These are phyloP conservation scores for Citrus australasica DNA, from an alignment of 345 rosid genomes.

Conservation along the genomic window DNA sequence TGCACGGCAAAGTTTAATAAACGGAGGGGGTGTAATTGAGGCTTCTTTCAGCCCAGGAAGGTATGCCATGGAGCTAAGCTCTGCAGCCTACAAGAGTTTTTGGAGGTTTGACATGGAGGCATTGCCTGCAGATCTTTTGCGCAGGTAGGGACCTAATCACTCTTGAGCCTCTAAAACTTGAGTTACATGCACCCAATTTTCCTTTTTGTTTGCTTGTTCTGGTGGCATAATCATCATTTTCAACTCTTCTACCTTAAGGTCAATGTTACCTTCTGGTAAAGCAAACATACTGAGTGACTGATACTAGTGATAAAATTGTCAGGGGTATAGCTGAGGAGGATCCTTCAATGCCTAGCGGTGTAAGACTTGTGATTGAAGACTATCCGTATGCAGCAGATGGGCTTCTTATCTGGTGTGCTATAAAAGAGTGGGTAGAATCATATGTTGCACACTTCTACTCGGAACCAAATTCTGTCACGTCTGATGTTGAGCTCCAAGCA, in stretches of 20 bases:
- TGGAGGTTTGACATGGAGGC: conserved; percentile 95
- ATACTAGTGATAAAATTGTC: conserved; percentile 1
- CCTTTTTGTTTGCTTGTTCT: neutral
- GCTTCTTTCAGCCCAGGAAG: conserved; percentile 79
- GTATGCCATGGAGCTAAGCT: conserved; percentile 82
- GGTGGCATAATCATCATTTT: neutral
- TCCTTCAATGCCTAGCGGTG: conserved; percentile 64
- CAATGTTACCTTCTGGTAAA: neutral
- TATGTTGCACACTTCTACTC: conserved; percentile 73
- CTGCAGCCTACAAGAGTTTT: conserved; percentile 74
- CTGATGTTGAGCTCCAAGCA: conserved; percentile 79
- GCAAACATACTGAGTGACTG: neutral
- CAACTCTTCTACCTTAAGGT: neutral
- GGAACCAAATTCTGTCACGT: conserved; percentile 47
- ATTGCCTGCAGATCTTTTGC: conserved; percentile 89
- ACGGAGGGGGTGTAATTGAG: conserved; percentile 92
- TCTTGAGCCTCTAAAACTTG: neutral
- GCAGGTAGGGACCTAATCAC: conserved; percentile 42
- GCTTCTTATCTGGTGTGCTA: conserved; percentile 86
- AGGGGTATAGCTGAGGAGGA: conserved; percentile 97
- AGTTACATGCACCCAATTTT: neutral
- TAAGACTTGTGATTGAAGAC: conserved; percentile 78
- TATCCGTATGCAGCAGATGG: conserved; percentile 96
- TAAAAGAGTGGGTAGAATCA: conserved; percentile 64
- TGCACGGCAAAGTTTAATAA: conserved; percentile 83